A percentile compares a stretch with the other conserved stretches of the same genome.
Conservation (phyloP, 2,329 filamentous ascomycete genomes). For the Monosporascus sp. region DNA sequence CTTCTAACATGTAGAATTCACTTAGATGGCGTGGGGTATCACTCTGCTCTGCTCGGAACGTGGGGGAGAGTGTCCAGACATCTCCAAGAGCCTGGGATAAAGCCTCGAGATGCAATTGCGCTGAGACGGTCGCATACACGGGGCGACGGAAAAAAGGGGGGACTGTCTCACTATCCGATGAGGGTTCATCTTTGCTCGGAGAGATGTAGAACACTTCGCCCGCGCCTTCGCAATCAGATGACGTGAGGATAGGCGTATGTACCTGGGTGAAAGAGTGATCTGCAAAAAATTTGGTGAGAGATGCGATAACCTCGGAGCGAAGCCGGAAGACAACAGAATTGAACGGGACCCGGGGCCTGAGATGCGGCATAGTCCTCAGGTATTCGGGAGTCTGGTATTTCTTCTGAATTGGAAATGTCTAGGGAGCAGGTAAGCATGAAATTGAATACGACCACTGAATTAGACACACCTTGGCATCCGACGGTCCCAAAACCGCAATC, state of each 20-base stretch:
- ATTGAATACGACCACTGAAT: constrained; percentile 2
- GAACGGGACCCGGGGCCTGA: constrained; percentile 74
- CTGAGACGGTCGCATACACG: constrained; percentile 96
- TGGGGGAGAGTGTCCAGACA: constrained; percentile 91
- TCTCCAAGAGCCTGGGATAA: constrained; percentile 81
- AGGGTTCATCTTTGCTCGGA: constrained; percentile 29
- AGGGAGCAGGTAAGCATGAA: constrained; percentile 11
- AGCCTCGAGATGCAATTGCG: constrained; percentile 90
- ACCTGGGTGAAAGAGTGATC: constrained; percentile 70
- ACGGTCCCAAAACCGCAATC: constrained; percentile 67
- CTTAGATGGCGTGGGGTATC: constrained; percentile 91
- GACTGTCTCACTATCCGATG: constrained; percentile 30
- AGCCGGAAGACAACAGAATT: constrained; percentile 77
- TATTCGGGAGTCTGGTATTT: constrained; percentile 91
- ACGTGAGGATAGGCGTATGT: constrained; percentile 91
- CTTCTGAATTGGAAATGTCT: constrained; percentile 93
- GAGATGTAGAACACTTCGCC: constrained; percentile 83
- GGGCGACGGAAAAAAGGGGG: constrained; percentile 72
- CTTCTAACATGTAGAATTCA: constrained; percentile 99
- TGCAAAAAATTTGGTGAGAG: constrained; percentile 71
- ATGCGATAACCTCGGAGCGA: constrained; percentile 72
- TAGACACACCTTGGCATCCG: constrained; percentile 68
- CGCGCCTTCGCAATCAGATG: constrained; percentile 93
- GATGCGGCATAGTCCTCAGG: constrained; percentile 80
- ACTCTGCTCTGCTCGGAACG: constrained; percentile 88